Evolutionary conservation across 1,284 basidiomycete species (phyloP).

Genomic region (Salmacisia buchloeana): DNA sequence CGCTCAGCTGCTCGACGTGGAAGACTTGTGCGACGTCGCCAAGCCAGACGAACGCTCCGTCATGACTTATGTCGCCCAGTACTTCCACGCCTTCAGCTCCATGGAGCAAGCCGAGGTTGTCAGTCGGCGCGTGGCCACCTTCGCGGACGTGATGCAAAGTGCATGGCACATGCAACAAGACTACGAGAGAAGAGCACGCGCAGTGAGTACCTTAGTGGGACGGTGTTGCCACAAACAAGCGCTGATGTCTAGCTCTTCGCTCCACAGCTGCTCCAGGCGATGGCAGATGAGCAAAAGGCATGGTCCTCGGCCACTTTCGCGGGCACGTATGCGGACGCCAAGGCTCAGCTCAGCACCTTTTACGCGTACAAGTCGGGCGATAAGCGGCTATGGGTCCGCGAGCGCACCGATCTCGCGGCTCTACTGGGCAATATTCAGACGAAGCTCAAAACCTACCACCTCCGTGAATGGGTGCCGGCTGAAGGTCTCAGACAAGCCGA

Average conservation of each 20-base stretch:
- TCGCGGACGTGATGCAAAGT: conserved; percentile 83
- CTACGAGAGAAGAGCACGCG: conserved; percentile 79
- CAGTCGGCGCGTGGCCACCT: conserved; percentile 86
- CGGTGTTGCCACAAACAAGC: neutral
- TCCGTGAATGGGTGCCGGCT: conserved; percentile 38
- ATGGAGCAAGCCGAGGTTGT: conserved; percentile 96
- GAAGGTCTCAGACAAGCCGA: conserved; percentile 56
- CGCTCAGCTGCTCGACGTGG: conserved; percentile 88
- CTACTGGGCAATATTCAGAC: conserved; percentile 91
- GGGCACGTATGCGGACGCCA: conserved; percentile 67
- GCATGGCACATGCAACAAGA: conserved; percentile 70
- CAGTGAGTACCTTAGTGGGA: conserved; percentile 52
- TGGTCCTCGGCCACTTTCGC: conserved; percentile 34
- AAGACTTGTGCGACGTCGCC: conserved; percentile 82
- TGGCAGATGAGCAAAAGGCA: conserved; percentile 21
- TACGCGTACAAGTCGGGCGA: conserved; percentile 75
- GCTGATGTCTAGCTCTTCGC: neutral
- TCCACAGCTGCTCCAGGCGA: conserved; percentile 33
- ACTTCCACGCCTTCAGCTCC: conserved; percentile 94
- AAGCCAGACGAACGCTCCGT: conserved; percentile 90
- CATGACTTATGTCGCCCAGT: conserved; percentile 93
- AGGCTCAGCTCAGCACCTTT: conserved; percentile 68
- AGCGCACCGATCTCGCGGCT: conserved; percentile 80
- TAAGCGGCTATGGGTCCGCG: conserved; percentile 80
- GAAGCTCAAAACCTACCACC: conserved; percentile 81